Base-by-base conservation (phyloP, 257 asterid species). In the Striga asiatica region DNA sequence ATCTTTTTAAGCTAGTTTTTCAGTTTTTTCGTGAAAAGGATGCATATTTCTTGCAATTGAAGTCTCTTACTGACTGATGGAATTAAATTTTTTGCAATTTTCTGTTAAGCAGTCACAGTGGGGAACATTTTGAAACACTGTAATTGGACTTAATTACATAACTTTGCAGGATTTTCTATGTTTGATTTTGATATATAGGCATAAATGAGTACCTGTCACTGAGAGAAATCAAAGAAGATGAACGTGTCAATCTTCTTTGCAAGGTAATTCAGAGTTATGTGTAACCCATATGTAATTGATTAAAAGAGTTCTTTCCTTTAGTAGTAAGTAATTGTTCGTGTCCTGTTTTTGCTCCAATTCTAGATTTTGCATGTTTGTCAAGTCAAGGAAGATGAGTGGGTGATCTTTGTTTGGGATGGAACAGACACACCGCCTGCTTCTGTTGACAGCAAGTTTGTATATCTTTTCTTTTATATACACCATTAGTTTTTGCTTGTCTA, bases 371-470 rank as follows among this genome's bases (percentile, higher is more conserved):
- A 89, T 69, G 24, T 71, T 42, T 66, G 67, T 64, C 72, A 80
- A 70, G 75, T 64, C 43, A 69, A 65, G 60, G 68, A 74, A 61
- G 78, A 74, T 63, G 75, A 77, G 24, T 77, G 83, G 87, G 65
- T 83, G 73, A 74, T 89, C 60, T 85, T 67, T 67, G 72, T 78
- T 67, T 89, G 98, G 98, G 95, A 89, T 80, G 98, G 95, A 54
- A 81, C 87, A 25, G 98, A 89, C 56, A 50, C 83, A 54, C 92
- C 92, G 5, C 85, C 95, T 12, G 54, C 60, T 61, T 45, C 74
- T 60, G 60, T 83, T 62, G 74, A 70, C 52, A 29, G 82, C 45
- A 78, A 71, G 98, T 89, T 66, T 73, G 83, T 55, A 20, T 23
- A 62, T 56, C 10, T 60, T n/a, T n/a, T 54, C 50, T 58, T 31